phyloP scores from a whole-genome alignment of 768 basidiomycete species.

The Pleurotus giganteus region DNA sequence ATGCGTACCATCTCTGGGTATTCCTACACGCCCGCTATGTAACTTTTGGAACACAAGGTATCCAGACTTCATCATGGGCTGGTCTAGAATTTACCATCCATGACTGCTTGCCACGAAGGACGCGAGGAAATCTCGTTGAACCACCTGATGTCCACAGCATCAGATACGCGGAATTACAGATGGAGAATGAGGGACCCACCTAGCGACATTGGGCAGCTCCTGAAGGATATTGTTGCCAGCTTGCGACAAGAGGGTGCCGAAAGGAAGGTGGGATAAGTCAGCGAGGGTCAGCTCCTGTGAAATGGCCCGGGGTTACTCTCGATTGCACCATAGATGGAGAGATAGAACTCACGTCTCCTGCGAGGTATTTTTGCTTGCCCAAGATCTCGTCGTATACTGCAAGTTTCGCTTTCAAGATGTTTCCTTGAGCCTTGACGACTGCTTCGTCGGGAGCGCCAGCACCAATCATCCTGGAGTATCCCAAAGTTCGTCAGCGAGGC shows the following conservation, averaged over 20 bases:
- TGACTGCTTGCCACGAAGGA: no score
- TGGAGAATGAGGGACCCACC: no score
- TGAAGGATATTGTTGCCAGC: constrained; percentile 28
- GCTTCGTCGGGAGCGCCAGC: constrained; percentile 18
- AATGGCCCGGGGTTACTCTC: no score
- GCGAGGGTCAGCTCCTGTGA: constrained; percentile 45
- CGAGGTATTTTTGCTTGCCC: constrained; percentile 49
- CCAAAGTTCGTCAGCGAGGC: constrained; percentile 5
- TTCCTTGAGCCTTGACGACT: constrained; percentile 23
- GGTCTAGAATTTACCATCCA: no score
- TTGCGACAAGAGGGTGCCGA: constrained; percentile 22
- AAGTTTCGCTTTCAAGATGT: constrained; percentile 34
- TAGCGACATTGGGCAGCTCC: constrained; percentile 41
- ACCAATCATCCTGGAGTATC: neutral
- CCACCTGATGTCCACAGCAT: no score
- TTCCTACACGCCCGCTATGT: no score
- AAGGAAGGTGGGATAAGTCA: constrained; percentile 45
- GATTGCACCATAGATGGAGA: no score
- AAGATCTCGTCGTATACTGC: constrained; percentile 54
- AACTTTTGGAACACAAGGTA: no score
- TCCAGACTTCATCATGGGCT: no score
- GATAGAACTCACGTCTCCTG: constrained; percentile 47
- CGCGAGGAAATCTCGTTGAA: no score
- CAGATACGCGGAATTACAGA: no score
- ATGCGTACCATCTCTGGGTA: no score